Evolutionary conservation across 1,284 basidiomycete species (phyloP).

Genomic region (Heliocybe sulcata): DNA sequence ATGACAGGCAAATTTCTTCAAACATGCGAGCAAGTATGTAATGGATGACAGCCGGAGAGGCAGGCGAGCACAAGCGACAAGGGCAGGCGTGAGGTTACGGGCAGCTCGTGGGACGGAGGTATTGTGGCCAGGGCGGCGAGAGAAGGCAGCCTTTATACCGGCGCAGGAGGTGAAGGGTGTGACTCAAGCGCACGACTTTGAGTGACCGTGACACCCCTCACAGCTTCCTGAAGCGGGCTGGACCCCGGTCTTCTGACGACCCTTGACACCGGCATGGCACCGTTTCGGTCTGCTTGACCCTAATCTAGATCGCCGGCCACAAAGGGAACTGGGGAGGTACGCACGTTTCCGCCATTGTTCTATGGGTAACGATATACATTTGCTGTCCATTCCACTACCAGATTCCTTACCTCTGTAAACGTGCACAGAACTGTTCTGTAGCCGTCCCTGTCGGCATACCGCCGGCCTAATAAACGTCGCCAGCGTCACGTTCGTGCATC

Average conservation of each 20-base stretch:
- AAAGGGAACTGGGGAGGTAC: neutral
- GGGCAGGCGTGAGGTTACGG: neutral
- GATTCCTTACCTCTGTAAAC: neutral
- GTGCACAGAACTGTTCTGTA: neutral
- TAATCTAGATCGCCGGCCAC: neutral
- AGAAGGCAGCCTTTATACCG: neutral
- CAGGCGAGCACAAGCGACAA: neutral
- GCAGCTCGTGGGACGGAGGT: neutral
- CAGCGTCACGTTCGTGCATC: neutral
- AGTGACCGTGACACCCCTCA: neutral
- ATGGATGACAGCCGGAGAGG: neutral
- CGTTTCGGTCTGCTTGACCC: neutral
- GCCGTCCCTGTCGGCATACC: neutral
- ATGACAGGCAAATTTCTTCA: constrained; percentile 67
- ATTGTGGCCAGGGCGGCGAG: neutral
- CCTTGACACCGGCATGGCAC: neutral
- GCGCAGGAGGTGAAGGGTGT: neutral
- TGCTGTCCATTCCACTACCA: neutral
- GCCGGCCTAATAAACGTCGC: neutral
- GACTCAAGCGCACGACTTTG: neutral
- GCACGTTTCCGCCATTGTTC: neutral
- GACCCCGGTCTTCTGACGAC: neutral
- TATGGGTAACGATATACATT: neutral
- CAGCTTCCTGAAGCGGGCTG: neutral
- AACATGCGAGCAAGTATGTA: constrained; percentile 39